Evolutionary conservation across 495 filamentous ascomycete species (phyloP).

Genomic region (Hyaloscypha variabilis): DNA sequence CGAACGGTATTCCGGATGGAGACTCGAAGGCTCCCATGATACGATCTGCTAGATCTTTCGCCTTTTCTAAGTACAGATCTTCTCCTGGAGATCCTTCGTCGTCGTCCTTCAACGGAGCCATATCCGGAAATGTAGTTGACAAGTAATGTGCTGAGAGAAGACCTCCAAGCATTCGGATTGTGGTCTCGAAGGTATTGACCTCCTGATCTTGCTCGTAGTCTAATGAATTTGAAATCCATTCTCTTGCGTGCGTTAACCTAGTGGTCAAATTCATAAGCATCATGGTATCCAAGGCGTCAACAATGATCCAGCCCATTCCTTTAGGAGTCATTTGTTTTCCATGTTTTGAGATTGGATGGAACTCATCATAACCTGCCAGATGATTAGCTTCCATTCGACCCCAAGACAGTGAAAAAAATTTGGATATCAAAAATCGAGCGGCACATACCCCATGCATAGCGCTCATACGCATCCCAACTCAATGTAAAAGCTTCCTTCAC

Average conservation of each 20-base stretch:
- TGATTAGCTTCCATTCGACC: too few species aligned
- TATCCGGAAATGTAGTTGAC: conserved; percentile 70
- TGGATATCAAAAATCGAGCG: too few species aligned
- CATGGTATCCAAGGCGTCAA: conserved; percentile 93
- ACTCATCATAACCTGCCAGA: conserved; percentile 81
- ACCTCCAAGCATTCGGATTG: conserved; percentile 96
- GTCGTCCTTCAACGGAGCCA: conserved; percentile 56
- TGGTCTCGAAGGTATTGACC: conserved; percentile 97
- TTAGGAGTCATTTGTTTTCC: conserved; percentile 79
- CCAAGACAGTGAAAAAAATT: too few species aligned
- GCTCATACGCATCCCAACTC: conserved; percentile 91
- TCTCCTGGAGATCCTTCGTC: conserved; percentile 64
- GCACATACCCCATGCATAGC: conserved; percentile 88
- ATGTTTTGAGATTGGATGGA: conserved; percentile 77
- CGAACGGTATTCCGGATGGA: conserved; percentile 81
- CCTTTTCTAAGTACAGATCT: conserved; percentile 95
- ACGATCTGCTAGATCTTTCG: conserved; percentile 86
- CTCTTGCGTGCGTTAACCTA: conserved; percentile 78
- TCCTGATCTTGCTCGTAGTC: conserved; percentile 91
- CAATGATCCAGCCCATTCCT: conserved; percentile 95
- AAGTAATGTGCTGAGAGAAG: conserved; percentile 95
- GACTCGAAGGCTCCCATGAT: conserved; percentile 88
- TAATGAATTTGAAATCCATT: conserved; percentile 86
- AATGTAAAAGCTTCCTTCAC: conserved; percentile 89
- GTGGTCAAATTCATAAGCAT: conserved; percentile 98